phyloP scores from a whole-genome alignment of 2,329 filamentous ascomycete species.

The Orbilia ellipsospora region DNA sequence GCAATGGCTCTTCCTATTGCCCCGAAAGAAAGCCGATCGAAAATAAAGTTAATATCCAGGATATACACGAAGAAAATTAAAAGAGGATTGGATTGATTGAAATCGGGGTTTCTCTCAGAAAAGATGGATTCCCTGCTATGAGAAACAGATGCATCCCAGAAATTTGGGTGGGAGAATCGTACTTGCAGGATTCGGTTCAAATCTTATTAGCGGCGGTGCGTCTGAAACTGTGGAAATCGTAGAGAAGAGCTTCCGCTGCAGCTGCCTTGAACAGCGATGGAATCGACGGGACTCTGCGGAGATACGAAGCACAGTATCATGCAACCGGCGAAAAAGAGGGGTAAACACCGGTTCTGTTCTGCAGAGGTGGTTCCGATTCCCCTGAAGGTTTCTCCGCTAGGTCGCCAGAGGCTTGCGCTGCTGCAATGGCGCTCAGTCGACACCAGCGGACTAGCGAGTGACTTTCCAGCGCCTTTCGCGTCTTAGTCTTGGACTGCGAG shows the following conservation, averaged over 20 bases:
- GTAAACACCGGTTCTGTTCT: slow-evolving; percentile 11
- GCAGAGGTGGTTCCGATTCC: not conserved
- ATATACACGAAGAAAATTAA: not conserved
- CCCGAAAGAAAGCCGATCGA: not conserved
- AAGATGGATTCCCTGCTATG: slow-evolving; percentile 14
- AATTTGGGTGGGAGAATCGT: slow-evolving; percentile 2
- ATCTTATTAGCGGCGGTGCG: slow-evolving; percentile 14
- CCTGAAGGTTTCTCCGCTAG: slow-evolving; percentile 2
- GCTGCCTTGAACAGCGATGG: slow-evolving; percentile 8
- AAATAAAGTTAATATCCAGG: not conserved
- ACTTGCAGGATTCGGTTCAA: slow-evolving; percentile 9
- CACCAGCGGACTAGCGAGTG: slow-evolving; percentile 7
- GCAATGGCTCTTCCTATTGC: not conserved
- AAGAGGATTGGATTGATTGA: slow-evolving; percentile 7
- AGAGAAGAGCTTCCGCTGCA: not conserved
- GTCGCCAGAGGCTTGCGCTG: not conserved
- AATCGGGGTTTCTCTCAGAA: slow-evolving; percentile 7
- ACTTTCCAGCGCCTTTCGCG: slow-evolving; percentile 4
- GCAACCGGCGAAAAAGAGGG: slow-evolving; percentile 44
- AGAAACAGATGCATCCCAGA: slow-evolving; percentile 8
- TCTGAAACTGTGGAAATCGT: slow-evolving; percentile 15
- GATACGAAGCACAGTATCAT: slow-evolving; percentile 28
- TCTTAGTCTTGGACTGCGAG: slow-evolving; percentile 4
- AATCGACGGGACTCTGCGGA: slow-evolving; percentile 24
- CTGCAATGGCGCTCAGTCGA: slow-evolving; percentile 3